These are phyloP conservation scores for Podospora australis DNA, from an alignment of 495 filamentous ascomycete genomes.

Conservation along the genomic window DNA sequence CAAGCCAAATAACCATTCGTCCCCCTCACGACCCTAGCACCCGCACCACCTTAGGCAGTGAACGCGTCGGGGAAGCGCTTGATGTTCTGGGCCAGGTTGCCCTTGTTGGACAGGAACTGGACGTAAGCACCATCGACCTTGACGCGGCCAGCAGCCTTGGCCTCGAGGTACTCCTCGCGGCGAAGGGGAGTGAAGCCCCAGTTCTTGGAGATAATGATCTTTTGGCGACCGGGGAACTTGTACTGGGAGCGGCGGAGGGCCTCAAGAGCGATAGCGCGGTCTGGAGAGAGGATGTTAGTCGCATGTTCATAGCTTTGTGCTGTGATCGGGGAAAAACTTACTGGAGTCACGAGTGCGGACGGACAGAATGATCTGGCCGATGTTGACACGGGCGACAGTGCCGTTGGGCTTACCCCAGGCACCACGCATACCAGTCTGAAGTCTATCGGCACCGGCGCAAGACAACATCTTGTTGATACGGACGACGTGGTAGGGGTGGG, in stretches of 20 bases:
- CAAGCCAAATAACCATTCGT: slow-evolving; percentile 33
- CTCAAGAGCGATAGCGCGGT: slow-evolving; percentile 91
- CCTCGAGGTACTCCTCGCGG: slow-evolving; percentile 91
- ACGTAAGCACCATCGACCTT: slow-evolving; percentile 97
- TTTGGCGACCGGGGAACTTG: slow-evolving; percentile 99
- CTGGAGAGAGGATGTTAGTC: slow-evolving; percentile 36
- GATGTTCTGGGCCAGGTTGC: slow-evolving; percentile 79
- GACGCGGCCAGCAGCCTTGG: slow-evolving; percentile 83
- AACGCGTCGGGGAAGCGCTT: slow-evolving; percentile 90
- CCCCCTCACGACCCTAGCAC: slow-evolving; percentile 21
- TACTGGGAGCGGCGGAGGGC: slow-evolving; percentile 97
- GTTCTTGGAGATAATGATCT: slow-evolving; percentile 99
- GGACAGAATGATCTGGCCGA: slow-evolving; percentile 94
- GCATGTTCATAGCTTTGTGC: too few species aligned
- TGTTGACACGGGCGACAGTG: slow-evolving; percentile 96
- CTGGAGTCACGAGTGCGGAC: slow-evolving; percentile 89
- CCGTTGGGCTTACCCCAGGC: slow-evolving; percentile 99
- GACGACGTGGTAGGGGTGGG: slow-evolving; percentile 98
- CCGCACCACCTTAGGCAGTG: slow-evolving; percentile 38
- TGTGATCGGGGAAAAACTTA: slow-evolving; percentile 37
- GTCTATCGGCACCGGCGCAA: slow-evolving; percentile 98
- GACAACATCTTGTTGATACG: slow-evolving; percentile 99
- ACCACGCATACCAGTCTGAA: slow-evolving; percentile 99
- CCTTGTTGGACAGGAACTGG: slow-evolving; percentile 92
- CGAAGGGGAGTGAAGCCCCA: slow-evolving; percentile 98